Conservation (phyloP, 23 red algal species). For the Rhodosorus marinus region DNA sequence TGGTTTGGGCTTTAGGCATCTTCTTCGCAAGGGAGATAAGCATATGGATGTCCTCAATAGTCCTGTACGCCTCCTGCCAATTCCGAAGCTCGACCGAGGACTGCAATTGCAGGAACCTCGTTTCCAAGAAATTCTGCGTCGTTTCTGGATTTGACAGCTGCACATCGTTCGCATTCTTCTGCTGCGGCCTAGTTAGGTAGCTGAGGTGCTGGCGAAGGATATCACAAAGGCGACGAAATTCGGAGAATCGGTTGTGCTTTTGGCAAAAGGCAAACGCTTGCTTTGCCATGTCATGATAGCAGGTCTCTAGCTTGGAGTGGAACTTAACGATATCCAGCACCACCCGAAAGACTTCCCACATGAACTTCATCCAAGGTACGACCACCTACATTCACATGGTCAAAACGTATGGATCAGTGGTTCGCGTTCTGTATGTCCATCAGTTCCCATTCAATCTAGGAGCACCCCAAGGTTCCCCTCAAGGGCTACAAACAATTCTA, state of each 20-base stretch:
- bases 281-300: constrained; percentile 75
- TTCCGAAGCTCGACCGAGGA: constrained; percentile 48
- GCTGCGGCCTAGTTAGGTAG: constrained; percentile 10
- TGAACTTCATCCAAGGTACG: constrained; percentile 87
- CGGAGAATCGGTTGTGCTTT: constrained; percentile 59
- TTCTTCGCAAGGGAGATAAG: constrained; percentile 56
- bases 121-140: constrained; percentile 68
- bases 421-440: too few relatives aligned
- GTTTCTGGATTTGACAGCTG: constrained; percentile 73
- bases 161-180: constrained; percentile 39
- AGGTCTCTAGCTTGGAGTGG: constrained; percentile 61
- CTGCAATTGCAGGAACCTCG: constrained; percentile 68
- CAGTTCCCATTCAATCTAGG: too few relatives aligned
- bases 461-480: too few relatives aligned
- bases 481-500: too few relatives aligned
- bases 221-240: constrained; percentile 92
- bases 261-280: constrained; percentile 74
- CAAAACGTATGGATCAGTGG: too few relatives aligned
- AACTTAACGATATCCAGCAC: constrained; percentile 89
- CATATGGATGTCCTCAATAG: constrained; percentile 86
- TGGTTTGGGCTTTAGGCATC: constrained; percentile 31
- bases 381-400: too few relatives aligned
- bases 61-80: constrained; percentile 95
- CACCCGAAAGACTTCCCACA: constrained; percentile 90
- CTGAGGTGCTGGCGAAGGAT: constrained; percentile 93